Percentiles rank a stretch among this genome's conserved stretches.
phyloP scores from a whole-genome alignment of 495 filamentous ascomycete species.

The Xylaria bambusicola region DNA sequence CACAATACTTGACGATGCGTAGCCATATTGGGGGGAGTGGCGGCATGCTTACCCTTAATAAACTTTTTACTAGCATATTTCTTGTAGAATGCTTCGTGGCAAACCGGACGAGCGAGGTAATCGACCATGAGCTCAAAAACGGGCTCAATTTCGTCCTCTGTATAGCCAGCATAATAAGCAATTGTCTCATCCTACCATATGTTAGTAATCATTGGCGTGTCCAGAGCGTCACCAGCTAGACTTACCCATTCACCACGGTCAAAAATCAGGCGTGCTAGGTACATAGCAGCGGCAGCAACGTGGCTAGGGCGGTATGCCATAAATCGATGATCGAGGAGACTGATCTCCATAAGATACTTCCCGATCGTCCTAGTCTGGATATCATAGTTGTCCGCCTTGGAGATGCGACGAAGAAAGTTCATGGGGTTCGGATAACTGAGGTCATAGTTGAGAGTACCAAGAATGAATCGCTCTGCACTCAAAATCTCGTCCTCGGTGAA shows the following conservation, averaged over 20 bases:
- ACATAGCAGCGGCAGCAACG: slow-evolving; percentile 91
- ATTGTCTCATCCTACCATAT: slow-evolving; percentile 72
- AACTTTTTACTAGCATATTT: slow-evolving; percentile 99
- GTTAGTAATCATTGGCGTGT: slow-evolving; percentile 26
- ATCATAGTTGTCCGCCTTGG: slow-evolving; percentile 97
- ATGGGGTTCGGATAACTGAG: slow-evolving; percentile 98
- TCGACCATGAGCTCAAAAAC: slow-evolving; percentile 94
- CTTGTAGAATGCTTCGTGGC: slow-evolving; percentile 97
- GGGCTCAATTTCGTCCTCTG: slow-evolving; percentile 87
- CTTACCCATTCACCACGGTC: slow-evolving; percentile 88
- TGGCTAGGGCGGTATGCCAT: slow-evolving; percentile 85
- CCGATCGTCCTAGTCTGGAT: slow-evolving; percentile 94
- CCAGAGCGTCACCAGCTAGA: slow-evolving; percentile 15
- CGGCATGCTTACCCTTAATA: slow-evolving; percentile 73
- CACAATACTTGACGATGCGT: background rate
- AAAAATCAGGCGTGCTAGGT: slow-evolving; percentile 84
- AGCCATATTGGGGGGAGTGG: too few species aligned
- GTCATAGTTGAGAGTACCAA: slow-evolving; percentile 90
- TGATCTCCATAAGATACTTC: slow-evolving; percentile 99
- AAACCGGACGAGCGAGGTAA: slow-evolving; percentile 84
- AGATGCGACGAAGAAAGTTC: slow-evolving; percentile 98
- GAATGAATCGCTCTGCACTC: slow-evolving; percentile 92
- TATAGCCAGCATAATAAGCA: slow-evolving; percentile 91
- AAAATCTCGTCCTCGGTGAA: slow-evolving; percentile 95
- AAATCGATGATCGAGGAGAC: slow-evolving; percentile 89